Evolutionary conservation across 495 filamentous ascomycete species (phyloP), one percentile per base, ranked within the genome.

Genomic region (Aspergillus haitiensis): DNA sequence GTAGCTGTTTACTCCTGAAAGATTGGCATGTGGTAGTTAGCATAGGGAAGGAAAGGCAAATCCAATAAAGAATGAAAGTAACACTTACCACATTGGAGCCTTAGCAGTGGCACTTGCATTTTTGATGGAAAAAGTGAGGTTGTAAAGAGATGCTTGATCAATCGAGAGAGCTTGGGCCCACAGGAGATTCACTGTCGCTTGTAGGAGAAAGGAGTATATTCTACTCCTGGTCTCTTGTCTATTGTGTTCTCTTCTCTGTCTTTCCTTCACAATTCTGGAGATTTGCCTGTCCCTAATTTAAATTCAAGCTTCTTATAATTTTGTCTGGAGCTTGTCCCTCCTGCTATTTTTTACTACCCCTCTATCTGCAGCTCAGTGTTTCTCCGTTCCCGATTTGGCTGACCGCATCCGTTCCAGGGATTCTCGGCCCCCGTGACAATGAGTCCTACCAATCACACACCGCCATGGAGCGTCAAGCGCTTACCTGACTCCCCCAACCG

Each of bases 1-100:
- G 72, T 98, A 98, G 74, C 93, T 97, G 71, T 98, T 98, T 64
- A 93, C 91, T 65, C 88, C 88, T 90, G 36, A 10, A 58, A 15
- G 37, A 35, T 13, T 34, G 36, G 9, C 10, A 44, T 7, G n/a
- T 16, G 15, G 10, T n/a, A 32, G 37, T 61, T 50, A 67, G 60
- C 18, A 18, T 15, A 21, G 27, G 33, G 10, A 49, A 27, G 5
- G 9, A 31, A 15, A 15, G 11, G 18, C 47, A 15, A 15, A 7
- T 15, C 7, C 6, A 21, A 18, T n/a, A 32, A 51, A 52, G 11
- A 44, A 13, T 12, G 12, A 12, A 33, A 46, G 8, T 7, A 33
- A 13, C 5, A 68, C 80, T 68, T 78, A 90, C 93, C 93, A 78
- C 94, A 97, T 75, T 96, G 91, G 65, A 98, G 85, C 52, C 91